These are phyloP conservation scores for Musa troglodytarum DNA, from an alignment of 176 grass and related monocot species.

Conservation along the genomic window DNA sequence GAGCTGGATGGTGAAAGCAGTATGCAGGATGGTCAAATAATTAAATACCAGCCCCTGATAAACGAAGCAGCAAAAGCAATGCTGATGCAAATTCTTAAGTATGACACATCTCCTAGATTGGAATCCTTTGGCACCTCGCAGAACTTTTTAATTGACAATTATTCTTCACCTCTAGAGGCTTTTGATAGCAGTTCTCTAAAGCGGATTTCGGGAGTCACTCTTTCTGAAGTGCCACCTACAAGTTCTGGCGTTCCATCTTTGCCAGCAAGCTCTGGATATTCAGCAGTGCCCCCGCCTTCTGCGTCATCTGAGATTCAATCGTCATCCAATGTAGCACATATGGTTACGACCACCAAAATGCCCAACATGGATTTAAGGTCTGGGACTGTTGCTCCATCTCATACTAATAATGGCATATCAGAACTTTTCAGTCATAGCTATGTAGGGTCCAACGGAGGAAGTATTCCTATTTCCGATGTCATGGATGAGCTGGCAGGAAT, in stretches of 20 bases:
- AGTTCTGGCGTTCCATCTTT: conserved; percentile 39
- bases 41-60: conserved; percentile 90
- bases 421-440: background rate
- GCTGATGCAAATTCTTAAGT: conserved; percentile 78
- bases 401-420: background rate
- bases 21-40: conserved; percentile 57
- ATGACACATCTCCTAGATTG: conserved; percentile 34
- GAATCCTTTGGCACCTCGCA: conserved; percentile 43
- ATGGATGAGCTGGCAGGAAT: conserved; percentile 1
- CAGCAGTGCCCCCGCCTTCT: conserved; percentile 45
- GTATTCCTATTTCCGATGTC: background rate
- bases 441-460: background rate
- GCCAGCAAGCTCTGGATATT: conserved; percentile 45
- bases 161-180: conserved; percentile 31
- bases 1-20: background rate
- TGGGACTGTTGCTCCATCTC: conserved; percentile 14
- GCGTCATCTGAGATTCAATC: conserved; percentile 46
- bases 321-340: conserved; percentile 26
- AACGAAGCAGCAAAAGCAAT: conserved; percentile 96
- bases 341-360: conserved; percentile 20
- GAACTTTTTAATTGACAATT: conserved; percentile 42
- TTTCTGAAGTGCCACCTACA: conserved; percentile 51
- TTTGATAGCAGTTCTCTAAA: conserved; percentile 34
- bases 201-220: conserved; percentile 61
- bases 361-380: conserved; percentile 41